phyloP scores from a whole-genome alignment of 371 early-diverging fungal species.

The Synchytrium microbalum region DNA sequence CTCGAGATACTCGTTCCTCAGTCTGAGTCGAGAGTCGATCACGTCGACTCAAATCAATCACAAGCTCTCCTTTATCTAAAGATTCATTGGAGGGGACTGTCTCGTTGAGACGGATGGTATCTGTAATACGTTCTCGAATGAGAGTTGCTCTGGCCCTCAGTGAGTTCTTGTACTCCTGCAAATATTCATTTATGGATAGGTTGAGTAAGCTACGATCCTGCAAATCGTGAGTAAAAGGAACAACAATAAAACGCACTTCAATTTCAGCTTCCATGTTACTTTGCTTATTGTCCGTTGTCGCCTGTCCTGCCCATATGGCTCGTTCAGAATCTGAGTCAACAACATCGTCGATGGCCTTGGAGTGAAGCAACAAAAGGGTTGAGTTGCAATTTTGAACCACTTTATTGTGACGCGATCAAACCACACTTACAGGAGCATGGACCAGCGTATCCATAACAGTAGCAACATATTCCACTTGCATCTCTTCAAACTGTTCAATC shows the following conservation, averaged over 20 bases:
- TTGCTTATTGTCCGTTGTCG: neutral
- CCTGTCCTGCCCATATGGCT: neutral
- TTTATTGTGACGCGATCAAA: neutral
- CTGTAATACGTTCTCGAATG: slow-evolving; percentile 26
- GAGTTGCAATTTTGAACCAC: too few relatives aligned
- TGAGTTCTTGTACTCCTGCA: slow-evolving; percentile 10
- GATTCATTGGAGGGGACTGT: slow-evolving; percentile 27
- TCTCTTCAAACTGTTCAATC: slow-evolving; percentile 16
- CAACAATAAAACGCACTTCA: too few relatives aligned
- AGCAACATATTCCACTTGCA: slow-evolving; percentile 5
- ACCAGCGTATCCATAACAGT: slow-evolving; percentile 7
- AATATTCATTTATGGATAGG: neutral
- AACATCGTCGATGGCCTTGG: neutral
- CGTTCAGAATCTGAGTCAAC: slow-evolving; percentile 2
- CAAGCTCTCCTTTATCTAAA: slow-evolving; percentile 33
- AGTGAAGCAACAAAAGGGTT: neutral
- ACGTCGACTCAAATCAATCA: slow-evolving; percentile 39
- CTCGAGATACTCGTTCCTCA: slow-evolving; percentile 21
- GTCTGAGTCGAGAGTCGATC: slow-evolving; percentile 27
- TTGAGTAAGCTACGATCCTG: neutral
- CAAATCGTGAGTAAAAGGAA: neutral
- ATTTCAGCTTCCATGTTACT: slow-evolving; percentile 4
- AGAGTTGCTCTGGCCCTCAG: slow-evolving; percentile 11
- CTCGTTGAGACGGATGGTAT: slow-evolving; percentile 33
- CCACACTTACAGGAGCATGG: neutral